Conservation (phyloP, 768 basidiomycete species). For the Serendipita indica region DNA sequence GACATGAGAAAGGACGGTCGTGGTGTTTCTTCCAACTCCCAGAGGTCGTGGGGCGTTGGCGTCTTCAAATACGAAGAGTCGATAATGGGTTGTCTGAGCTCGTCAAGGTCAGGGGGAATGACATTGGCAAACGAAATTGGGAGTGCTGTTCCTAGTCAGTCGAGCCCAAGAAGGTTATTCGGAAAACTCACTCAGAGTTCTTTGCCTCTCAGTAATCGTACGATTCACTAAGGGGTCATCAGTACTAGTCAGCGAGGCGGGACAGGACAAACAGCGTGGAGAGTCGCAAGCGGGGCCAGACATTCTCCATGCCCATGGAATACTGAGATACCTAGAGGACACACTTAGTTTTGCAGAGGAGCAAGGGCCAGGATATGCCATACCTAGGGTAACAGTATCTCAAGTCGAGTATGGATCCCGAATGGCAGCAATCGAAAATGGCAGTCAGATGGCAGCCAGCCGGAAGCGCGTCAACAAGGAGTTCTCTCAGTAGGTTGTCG, state of each 20-base stretch:
- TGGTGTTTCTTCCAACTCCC: background rate
- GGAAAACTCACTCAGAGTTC: background rate
- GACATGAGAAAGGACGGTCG: background rate
- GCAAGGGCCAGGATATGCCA: too few relatives aligned
- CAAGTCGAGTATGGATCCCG: background rate
- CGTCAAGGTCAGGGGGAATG: background rate
- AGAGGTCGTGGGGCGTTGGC: background rate
- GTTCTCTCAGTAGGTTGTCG: background rate
- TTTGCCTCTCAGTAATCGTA: background rate
- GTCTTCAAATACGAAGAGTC: background rate
- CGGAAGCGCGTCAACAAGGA: background rate
- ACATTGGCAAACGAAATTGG: background rate
- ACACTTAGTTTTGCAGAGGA: too few relatives aligned
- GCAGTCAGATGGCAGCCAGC: conserved; percentile 5
- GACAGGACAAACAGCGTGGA: background rate
- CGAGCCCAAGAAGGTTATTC: background rate
- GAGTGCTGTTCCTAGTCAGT: background rate
- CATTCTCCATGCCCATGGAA: background rate
- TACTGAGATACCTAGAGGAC: conserved; percentile 5
- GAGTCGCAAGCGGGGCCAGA: conserved; percentile 1
- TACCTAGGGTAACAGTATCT: conserved; percentile 1
- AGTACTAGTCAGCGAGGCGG: background rate
- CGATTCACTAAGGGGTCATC: background rate
- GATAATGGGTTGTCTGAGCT: background rate
- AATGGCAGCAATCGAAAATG: conserved; percentile 6